Evolutionary conservation across 495 filamentous ascomycete genomes (phyloP).

Genomic region (Talaromyces trachyspermus): DNA sequence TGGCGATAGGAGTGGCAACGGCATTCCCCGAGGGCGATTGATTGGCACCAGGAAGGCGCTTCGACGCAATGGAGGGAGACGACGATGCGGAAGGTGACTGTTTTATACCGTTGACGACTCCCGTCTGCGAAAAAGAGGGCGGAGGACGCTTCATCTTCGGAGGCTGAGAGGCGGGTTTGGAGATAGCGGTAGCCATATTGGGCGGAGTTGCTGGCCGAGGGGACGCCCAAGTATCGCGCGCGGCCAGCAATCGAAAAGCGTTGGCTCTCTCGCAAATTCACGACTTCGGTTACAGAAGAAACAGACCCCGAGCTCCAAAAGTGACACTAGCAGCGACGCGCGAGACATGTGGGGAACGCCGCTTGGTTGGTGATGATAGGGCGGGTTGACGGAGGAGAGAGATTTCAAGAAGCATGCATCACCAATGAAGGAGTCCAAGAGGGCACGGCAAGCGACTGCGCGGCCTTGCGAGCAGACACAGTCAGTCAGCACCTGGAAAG

Average conservation of each 20-base stretch:
- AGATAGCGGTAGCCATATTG: conserved; percentile 48
- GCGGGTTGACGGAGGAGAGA: conserved; percentile 4
- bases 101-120: conserved; percentile 52
- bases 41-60: conserved; percentile 48
- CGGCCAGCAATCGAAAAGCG: conserved; percentile 10
- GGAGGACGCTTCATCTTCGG: conserved; percentile 69
- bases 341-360: conserved; percentile 47
- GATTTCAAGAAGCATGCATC: conserved; percentile 20
- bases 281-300: conserved; percentile 20
- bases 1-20: conserved; percentile 22
- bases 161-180: conserved; percentile 48
- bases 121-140: conserved; percentile 57
- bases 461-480: no score
- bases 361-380: conserved; percentile 16
- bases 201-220: conserved; percentile 8
- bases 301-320: conserved; percentile 30
- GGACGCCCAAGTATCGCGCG: conserved; percentile 18
- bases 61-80: conserved; percentile 58
- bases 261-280: conserved; percentile 4
- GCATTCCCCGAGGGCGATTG: conserved; percentile 27
- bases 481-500: no score
- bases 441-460: no score
- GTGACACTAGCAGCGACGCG: conserved; percentile 40
- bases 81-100: conserved; percentile 52
- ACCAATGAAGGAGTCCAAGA: no score